phyloP scores from a whole-genome alignment of 768 basidiomycete species.

The Psilocybe cyanescens region DNA sequence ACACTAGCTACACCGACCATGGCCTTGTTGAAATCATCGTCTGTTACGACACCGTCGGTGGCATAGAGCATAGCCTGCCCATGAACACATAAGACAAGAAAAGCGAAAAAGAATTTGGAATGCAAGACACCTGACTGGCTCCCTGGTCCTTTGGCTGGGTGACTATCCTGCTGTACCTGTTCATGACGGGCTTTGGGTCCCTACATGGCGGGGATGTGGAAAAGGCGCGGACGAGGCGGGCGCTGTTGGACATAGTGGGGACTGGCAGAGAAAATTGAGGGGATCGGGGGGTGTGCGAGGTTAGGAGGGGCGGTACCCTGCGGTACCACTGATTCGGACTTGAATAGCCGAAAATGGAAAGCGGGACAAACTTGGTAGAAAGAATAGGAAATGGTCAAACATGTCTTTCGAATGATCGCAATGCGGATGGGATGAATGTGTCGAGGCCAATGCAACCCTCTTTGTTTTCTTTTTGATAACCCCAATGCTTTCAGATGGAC shows the following conservation, averaged over 20 bases:
- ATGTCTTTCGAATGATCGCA: constrained; percentile 38
- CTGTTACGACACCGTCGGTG: constrained; percentile 85
- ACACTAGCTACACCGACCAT: constrained; percentile 98
- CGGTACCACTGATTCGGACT: constrained; percentile 43
- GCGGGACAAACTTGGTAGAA: constrained; percentile 23
- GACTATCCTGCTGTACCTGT: constrained; percentile 77
- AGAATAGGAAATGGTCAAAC: constrained; percentile 41
- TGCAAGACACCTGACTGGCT: constrained; percentile 75
- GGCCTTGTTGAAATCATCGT: constrained; percentile 90
- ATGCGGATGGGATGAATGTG: constrained; percentile 29
- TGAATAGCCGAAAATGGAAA: constrained; percentile 24
- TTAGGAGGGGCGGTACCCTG: constrained; percentile 24
- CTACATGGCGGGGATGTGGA: constrained; percentile 41
- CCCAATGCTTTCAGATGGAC: constrained; percentile 21
- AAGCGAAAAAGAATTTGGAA: not conserved
- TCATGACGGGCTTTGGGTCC: constrained; percentile 49
- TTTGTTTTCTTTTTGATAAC: constrained; percentile 18
- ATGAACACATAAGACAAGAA: not conserved
- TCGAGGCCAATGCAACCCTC: constrained; percentile 32
- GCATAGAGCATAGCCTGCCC: constrained; percentile 96
- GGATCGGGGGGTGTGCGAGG: constrained; percentile 27
- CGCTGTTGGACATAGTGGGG: constrained; percentile 7
- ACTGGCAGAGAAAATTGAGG: constrained; percentile 6
- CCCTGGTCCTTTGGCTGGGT: constrained; percentile 95
- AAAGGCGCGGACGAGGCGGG: constrained; percentile 38